Evolutionary conservation across 164 flowering plant genomes (phyloP).

Genomic region (Sextonia rubra): DNA sequence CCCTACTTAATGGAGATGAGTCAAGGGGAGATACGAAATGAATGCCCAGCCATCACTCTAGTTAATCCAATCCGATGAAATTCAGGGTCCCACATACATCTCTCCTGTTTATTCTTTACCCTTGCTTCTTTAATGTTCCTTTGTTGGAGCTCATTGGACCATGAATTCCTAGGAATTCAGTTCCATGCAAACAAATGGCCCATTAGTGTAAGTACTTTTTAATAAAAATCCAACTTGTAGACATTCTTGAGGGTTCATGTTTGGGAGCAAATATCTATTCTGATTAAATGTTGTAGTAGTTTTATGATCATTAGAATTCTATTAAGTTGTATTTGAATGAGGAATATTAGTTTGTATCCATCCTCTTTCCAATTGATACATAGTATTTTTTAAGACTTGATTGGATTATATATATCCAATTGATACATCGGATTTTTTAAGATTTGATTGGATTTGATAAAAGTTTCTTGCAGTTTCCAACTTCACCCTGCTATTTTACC

Average conservation of each 20-base stretch:
- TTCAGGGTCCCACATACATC: not conserved
- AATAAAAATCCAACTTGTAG: not conserved
- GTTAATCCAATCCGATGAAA: no score
- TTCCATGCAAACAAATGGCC: no score
- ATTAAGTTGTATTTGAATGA: not conserved
- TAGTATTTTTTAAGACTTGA: not conserved
- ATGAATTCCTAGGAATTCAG: no score
- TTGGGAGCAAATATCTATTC: not conserved
- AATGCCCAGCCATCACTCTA: no score
- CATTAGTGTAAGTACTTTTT: not conserved
- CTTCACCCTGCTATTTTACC: conserved; percentile 21
- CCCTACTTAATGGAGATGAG: no score
- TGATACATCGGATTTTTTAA: not conserved
- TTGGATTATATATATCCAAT: not conserved
- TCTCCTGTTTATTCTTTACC: no score
- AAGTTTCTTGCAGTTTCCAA: conserved; percentile 29
- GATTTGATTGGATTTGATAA: conserved; percentile 5
- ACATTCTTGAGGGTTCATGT: not conserved
- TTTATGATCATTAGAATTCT: not conserved
- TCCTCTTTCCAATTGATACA: not conserved
- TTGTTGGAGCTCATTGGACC: not conserved
- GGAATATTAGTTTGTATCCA: not conserved
- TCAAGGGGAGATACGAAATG: no score
- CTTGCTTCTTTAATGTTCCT: not conserved
- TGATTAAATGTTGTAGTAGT: not conserved